Conservation (phyloP, 1,284 basidiomycete genomes). For the Cryptococcus deneoformans region DNA sequence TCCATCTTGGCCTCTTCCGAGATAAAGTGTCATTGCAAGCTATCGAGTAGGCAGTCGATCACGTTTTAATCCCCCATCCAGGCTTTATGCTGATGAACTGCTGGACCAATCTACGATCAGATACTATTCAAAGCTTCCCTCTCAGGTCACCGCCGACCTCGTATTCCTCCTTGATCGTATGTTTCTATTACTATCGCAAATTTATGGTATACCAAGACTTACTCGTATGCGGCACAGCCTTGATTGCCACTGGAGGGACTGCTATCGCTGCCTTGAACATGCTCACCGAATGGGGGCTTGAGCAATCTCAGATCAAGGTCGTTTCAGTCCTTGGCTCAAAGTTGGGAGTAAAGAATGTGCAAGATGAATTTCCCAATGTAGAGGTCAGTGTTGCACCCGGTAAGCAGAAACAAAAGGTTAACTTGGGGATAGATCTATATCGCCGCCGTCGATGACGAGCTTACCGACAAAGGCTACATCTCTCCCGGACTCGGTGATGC, state of each 20-base stretch:
- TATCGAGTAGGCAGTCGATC: conserved; percentile 66
- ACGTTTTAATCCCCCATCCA: not conserved
- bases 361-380: conserved; percentile 67
- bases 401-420: conserved; percentile 12
- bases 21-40: conserved; percentile 88
- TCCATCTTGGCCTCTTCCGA: conserved; percentile 81
- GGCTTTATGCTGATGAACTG: too few species aligned
- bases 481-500: conserved; percentile 85
- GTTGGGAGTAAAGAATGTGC: conserved; percentile 68
- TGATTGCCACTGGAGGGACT: conserved; percentile 94
- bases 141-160: conserved; percentile 69
- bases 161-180: conserved; percentile 78
- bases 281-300: conserved; percentile 79
- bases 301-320: conserved; percentile 66
- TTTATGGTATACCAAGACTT: not conserved
- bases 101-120: conserved; percentile 8
- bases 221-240: conserved; percentile 55
- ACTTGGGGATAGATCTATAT: conserved; percentile 65
- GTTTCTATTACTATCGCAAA: conserved; percentile 4
- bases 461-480: conserved; percentile 73
- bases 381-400: conserved; percentile 56
- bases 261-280: conserved; percentile 79
- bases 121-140: conserved; percentile 92
- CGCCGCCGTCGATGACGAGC: conserved; percentile 68
- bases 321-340: conserved; percentile 77